Evolutionary conservation across 148 eudicot genomes (phyloP), one percentile per base, ranked within the genome.

Genomic region (Chenopodium quinoa): DNA sequence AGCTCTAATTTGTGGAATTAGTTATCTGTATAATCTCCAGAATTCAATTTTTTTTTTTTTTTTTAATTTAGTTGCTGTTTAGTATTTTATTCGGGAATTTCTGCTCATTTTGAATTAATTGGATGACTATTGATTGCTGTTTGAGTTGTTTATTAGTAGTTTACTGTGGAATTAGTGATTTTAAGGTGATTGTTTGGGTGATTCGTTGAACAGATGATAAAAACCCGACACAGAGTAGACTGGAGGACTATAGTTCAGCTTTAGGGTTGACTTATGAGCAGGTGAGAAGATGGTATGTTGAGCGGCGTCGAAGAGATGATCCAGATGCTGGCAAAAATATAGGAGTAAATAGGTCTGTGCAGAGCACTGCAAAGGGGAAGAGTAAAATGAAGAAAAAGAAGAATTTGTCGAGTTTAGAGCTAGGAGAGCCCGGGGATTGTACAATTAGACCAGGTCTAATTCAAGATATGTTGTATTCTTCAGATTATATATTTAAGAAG

Each of bases 401-500:
- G 80, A 68, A 63, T 75, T 68, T 44, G 6, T 56, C 81, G 9
- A 65, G n/a, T 75, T 75, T 71, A 64, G 88, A 72, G 66, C 22
- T 20, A 78, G 79, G 82, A 31, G 89, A 85, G 71, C 60, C 66
- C 44, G 82, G 78, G 71, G 75, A 9, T 23, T 29, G 46, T 69
- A 75, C 11, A 73, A 75, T 22, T 34, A 74, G 84, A 80, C 84
- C 83, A 22, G 52, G 46, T 74, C 80, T 82, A 58, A 56, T 89
- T 74, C 95, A 92, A 72, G 90, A 87, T 73, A 84, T 73, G 84
- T 68, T 93, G 71, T 75, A 84, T 70, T 73, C 86, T 73, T 34
- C 93, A 13, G 91, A 92, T 27, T 84, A 87, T 52, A 89, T 92
- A 56, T 74, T 89, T 72, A 74, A 80, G 73, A 91, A 89, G 87